phyloP scores from a whole-genome alignment of 2,329 filamentous ascomycete species.

The Pseudogymnoascus sp. region DNA sequence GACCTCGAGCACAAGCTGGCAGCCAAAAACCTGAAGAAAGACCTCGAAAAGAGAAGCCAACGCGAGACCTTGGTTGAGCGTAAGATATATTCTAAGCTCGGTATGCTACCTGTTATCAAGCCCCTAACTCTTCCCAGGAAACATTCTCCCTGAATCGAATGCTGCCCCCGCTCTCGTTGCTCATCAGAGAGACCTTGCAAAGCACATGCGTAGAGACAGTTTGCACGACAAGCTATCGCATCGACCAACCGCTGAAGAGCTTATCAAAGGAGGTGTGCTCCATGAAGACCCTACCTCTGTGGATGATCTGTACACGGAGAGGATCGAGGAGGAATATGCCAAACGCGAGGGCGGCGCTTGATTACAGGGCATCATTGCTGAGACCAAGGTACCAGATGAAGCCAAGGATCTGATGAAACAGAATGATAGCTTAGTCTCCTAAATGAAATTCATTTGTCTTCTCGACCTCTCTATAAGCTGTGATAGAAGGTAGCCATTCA shows the following conservation, averaged over 20 bases:
- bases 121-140: slow-evolving; percentile 45
- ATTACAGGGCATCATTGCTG: slow-evolving; percentile 17
- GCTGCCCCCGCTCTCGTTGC: slow-evolving; percentile 74
- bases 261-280: slow-evolving; percentile 75
- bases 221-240: slow-evolving; percentile 81
- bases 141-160: slow-evolving; percentile 74
- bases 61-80: slow-evolving; percentile 73
- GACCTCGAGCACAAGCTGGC: slow-evolving; percentile 60
- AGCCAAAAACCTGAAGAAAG: slow-evolving; percentile 57
- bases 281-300: slow-evolving; percentile 57
- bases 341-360: slow-evolving; percentile 56
- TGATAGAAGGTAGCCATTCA: not conserved
- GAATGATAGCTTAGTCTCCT: not conserved
- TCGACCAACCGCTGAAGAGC: slow-evolving; percentile 66
- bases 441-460: not conserved
- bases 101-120: not conserved
- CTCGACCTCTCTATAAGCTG: not conserved
- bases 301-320: slow-evolving; percentile 48
- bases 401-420: not conserved
- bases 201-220: slow-evolving; percentile 78
- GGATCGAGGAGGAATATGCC: slow-evolving; percentile 55
- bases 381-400: not conserved
- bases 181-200: slow-evolving; percentile 76
- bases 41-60: slow-evolving; percentile 55
- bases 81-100: slow-evolving; percentile 37